A percentile compares a stretch with the other conserved stretches of the same genome.
phyloP scores from a whole-genome alignment of 1,284 basidiomycete genomes.

The Apiotrichum siamense region DNA sequence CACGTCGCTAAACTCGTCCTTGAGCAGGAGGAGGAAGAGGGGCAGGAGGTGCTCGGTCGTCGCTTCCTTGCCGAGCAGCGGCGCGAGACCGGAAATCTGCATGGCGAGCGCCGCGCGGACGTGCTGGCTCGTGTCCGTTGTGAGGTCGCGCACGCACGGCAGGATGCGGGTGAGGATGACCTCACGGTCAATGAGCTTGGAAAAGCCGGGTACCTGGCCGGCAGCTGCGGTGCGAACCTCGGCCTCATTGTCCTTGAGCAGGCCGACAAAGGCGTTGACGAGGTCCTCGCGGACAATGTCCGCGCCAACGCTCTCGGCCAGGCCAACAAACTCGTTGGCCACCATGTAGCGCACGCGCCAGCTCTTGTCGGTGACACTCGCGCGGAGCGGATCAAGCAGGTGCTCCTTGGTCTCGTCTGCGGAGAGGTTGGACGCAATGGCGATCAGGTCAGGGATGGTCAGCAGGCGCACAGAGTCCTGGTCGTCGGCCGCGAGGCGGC shows the following conservation, averaged over 20 bases:
- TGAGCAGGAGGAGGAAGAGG: constrained; percentile 90
- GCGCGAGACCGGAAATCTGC: constrained; percentile 96
- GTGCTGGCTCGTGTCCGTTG: constrained; percentile 91
- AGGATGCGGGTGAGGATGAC: constrained; percentile 88
- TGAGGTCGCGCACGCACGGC: constrained; percentile 93
- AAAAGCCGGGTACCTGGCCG: constrained; percentile 94
- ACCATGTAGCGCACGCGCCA: constrained; percentile 99
- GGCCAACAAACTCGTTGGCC: constrained; percentile 89
- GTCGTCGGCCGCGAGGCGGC: constrained; percentile 90
- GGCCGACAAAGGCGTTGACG: constrained; percentile 83
- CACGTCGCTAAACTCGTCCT: constrained; percentile 99
- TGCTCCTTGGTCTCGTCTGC: constrained; percentile 87
- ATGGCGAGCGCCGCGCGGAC: constrained; percentile 94
- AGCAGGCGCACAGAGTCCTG: constrained; percentile 96
- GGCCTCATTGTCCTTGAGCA: constrained; percentile 97
- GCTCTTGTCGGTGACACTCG: constrained; percentile 88
- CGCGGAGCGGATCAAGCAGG: constrained; percentile 77
- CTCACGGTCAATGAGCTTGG: constrained; percentile 88
- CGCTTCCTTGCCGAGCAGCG: constrained; percentile 85
- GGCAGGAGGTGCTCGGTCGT: constrained; percentile 97
- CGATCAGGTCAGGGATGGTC: constrained; percentile 93
- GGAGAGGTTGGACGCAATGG: constrained; percentile 76
- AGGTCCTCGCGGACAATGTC: constrained; percentile 92
- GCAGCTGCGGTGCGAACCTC: constrained; percentile 96
- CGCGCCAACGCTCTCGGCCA: constrained; percentile 84